Conservation (phyloP, 169 alveolate species). For the Plasmodium vivax region DNA sequence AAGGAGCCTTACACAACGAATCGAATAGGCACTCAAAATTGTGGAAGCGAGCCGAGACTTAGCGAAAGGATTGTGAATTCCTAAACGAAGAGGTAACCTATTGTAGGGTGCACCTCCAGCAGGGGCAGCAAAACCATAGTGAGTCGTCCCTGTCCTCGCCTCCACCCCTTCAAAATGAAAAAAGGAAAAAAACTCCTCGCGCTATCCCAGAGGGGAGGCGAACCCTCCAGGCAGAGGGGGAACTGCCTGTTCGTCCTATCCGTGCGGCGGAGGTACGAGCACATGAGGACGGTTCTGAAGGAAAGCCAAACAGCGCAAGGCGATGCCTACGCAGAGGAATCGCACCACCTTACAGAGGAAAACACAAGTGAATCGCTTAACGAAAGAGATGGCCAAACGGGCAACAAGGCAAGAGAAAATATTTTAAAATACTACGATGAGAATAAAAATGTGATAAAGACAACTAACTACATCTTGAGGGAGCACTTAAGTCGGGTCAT, state of each 20-base stretch:
- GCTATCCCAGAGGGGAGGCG: constrained; percentile 12
- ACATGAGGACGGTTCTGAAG: neutral
- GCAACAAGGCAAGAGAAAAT: constrained; percentile 1
- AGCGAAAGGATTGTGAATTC: neutral
- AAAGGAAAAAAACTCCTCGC: constrained; percentile 3
- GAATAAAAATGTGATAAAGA: constrained; percentile 46
- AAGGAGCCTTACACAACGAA: neutral
- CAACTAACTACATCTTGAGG: constrained; percentile 57
- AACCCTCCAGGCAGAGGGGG: constrained; percentile 7
- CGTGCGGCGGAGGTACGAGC: constrained; percentile 17
- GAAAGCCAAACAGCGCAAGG: neutral
- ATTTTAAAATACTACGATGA: constrained; percentile 28
- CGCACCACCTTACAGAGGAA: neutral
- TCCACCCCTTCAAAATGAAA: constrained; percentile 5
- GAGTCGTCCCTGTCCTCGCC: neutral
- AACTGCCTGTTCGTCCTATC: constrained; percentile 2
- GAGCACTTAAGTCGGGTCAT: constrained; percentile 39
- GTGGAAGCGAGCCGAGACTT: neutral
- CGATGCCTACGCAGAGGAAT: neutral
- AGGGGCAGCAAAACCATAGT: neutral
- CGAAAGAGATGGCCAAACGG: neutral
- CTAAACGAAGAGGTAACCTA: neutral
- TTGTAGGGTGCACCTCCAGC: neutral
- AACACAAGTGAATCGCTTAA: neutral
- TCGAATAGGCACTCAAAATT: neutral